A percentile compares a stretch with the other conserved stretches of the same genome.
These are phyloP conservation scores for Candida pseudoglaebosa DNA, from an alignment of 805 yeast genomes.

Conservation along the genomic window DNA sequence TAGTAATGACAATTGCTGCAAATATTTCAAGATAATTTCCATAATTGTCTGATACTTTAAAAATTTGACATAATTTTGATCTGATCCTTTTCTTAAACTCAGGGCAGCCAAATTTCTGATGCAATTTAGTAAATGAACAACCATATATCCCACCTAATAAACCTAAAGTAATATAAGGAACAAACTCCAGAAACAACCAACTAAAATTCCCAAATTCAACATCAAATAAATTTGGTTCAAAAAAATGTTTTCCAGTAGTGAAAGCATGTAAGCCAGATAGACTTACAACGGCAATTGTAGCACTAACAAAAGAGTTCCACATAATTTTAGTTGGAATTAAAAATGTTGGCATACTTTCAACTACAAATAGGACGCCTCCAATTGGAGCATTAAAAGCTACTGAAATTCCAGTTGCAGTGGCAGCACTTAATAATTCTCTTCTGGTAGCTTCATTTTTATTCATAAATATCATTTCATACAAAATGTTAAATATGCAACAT, in stretches of 20 bases:
- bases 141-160: conserved; percentile 68
- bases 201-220: conserved; percentile 65
- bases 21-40: conserved; percentile 47
- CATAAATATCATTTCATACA: conserved; percentile 16
- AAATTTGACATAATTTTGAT: conserved; percentile 16
- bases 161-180: conserved; percentile 73
- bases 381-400: conserved; percentile 86
- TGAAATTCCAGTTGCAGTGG: conserved; percentile 79
- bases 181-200: conserved; percentile 67
- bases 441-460: conserved; percentile 50
- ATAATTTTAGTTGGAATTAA: conserved; percentile 60
- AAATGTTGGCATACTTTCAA: conserved; percentile 65
- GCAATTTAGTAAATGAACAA: conserved; percentile 45
- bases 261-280: conserved; percentile 39
- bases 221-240: conserved; percentile 50
- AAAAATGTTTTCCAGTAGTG: conserved; percentile 36
- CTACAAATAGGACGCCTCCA: conserved; percentile 78
- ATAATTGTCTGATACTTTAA: conserved; percentile 13
- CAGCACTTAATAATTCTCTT: conserved; percentile 68
- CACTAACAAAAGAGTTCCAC: conserved; percentile 83
- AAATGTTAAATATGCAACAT: conserved; percentile 48
- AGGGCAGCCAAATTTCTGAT: conserved; percentile 26
- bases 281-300: conserved; percentile 67
- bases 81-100: conserved; percentile 32
- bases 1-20: conserved; percentile 46